Evolutionary conservation across 805 yeast species (phyloP), one percentile per base, ranked within the genome.

Genomic region (Metschnikowia orientalis): DNA sequence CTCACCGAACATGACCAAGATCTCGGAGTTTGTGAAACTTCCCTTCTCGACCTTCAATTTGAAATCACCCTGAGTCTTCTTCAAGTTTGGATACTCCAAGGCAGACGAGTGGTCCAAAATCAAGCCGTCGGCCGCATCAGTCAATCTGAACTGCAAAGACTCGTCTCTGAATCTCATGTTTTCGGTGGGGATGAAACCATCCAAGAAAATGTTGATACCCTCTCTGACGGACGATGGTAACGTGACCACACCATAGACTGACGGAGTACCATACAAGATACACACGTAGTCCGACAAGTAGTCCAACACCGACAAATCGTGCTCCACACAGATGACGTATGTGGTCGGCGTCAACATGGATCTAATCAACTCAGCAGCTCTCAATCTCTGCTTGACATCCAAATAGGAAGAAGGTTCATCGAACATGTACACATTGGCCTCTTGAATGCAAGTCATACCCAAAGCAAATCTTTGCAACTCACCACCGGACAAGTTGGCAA

Each of bases 1-100:
- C 69, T 92, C 98, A 59, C 99, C 99, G 95, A 92, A 90, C 96
- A 92, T 86, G 37, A 92, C 98, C 53, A 92, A 74, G 51, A 92
- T 92, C 70, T 92, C 98, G 26, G 96, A 85, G 61, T 92, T 95
- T 36, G 95, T 81, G 67, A 90, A 92, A 38, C 82, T 89, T 67
- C 99, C 99, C 27, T 75, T 55, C 54, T 85, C 82, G 40, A 92
- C 81, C 38, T 64, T 69, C 59, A 92, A 73, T 56, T 77, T 79
- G 83, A 92, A 92, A 63, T 89, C 97, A 56, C 98, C 98, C 71
- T 89, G 90, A 26, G 97, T 88, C 74, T 87, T 89, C 36, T 61
- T 55, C 95, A 92, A 81, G 18, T 69, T 49, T 37, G 96, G 95
- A 57, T 92, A 92, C 21, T 66, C 56, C 67, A 76, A 82, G 26